These are phyloP conservation scores for Friedmanniomyces endolithicus DNA, from an alignment of 495 filamentous ascomycete genomes.

Conservation along the genomic window DNA sequence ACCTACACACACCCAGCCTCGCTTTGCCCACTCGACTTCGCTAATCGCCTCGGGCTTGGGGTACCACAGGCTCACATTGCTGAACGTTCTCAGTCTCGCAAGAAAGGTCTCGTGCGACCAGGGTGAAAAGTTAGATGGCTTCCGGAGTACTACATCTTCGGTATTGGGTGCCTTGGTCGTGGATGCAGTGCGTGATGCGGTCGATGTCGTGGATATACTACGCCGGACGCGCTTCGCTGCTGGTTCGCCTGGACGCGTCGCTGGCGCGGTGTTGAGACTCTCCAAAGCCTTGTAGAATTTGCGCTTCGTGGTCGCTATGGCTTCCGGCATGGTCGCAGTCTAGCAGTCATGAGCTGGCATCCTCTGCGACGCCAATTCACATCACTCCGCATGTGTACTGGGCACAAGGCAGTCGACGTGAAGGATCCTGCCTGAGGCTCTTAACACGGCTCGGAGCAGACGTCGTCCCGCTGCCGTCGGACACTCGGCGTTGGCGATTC, in stretches of 20 bases:
- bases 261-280: conserved; percentile 22
- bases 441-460: too few species aligned
- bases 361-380: too few species aligned
- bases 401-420: too few species aligned
- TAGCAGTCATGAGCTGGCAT: too few species aligned
- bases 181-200: neutral
- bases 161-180: neutral
- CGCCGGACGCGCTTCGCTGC: conserved; percentile 16
- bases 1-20: conserved; percentile 78
- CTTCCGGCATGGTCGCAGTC: conserved; percentile 18
- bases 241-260: conserved; percentile 12
- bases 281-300: conserved; percentile 34
- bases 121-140: conserved; percentile 15
- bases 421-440: too few species aligned
- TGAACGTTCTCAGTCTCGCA: conserved; percentile 69
- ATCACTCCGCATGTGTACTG: too few species aligned
- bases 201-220: conserved; percentile 6
- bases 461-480: too few species aligned
- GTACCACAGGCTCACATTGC: conserved; percentile 78
- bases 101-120: conserved; percentile 60
- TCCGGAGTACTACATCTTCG: neutral
- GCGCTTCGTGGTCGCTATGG: conserved; percentile 31
- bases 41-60: conserved; percentile 68
- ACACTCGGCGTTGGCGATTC: too few species aligned
- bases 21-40: conserved; percentile 91